These are phyloP conservation scores for Perilla frutescens DNA, from an alignment of 257 asterid genomes.

Conservation along the genomic window DNA sequence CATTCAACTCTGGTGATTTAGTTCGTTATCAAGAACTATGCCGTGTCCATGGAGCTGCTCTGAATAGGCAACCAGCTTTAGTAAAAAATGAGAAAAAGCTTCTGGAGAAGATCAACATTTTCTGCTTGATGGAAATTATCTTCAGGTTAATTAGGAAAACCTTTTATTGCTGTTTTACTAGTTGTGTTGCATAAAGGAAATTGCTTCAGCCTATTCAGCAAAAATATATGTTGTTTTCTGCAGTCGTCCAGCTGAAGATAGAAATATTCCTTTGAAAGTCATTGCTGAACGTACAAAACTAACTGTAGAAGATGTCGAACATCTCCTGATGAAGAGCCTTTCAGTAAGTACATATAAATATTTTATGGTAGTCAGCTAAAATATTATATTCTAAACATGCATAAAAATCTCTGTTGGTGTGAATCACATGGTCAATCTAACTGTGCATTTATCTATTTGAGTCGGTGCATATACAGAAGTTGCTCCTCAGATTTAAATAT, in stretches of 20 bases:
- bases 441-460: not conserved
- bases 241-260: slow-evolving; percentile 92
- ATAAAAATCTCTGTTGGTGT: not conserved
- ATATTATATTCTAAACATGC: not conserved
- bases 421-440: not conserved
- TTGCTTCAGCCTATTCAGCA: not conserved
- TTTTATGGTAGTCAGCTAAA: no score
- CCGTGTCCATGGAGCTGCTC: slow-evolving; percentile 76
- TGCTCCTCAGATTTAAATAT: not conserved
- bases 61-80: slow-evolving; percentile 82
- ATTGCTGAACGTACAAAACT: slow-evolving; percentile 89
- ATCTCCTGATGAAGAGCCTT: slow-evolving; percentile 97
- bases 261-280: slow-evolving; percentile 81
- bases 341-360: slow-evolving; percentile 62
- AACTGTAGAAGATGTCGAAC: slow-evolving; percentile 84
- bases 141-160: slow-evolving; percentile 61
- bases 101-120: slow-evolving; percentile 95
- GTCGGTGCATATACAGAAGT: not conserved
- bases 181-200: not conserved
- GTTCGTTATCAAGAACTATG: slow-evolving; percentile 88
- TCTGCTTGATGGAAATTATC: slow-evolving; percentile 94
- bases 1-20: slow-evolving; percentile 85
- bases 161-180: not conserved
- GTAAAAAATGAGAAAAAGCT: slow-evolving; percentile 92
- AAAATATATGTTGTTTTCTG: slow-evolving; percentile 22